Evolutionary conservation across 805 yeast species (phyloP).

Genomic region (Cyberlindnera petersonii): DNA sequence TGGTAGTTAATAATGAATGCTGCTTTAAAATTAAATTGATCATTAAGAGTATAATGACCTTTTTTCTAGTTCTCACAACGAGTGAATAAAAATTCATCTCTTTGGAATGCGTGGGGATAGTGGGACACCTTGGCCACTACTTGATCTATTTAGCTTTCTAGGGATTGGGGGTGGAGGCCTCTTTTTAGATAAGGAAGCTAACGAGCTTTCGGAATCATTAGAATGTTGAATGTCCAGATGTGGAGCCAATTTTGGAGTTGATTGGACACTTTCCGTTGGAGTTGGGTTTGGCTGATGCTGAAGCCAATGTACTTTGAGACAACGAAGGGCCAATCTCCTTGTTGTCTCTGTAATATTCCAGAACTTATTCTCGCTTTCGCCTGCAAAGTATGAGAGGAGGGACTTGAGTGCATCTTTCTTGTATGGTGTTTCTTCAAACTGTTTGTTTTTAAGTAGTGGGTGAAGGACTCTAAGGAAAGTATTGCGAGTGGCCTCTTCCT

Average conservation of each 20-base stretch:
- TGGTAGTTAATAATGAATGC: not conserved
- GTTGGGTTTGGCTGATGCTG: slow-evolving; percentile 2
- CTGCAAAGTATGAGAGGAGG: slow-evolving; percentile 46
- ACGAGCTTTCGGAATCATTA: slow-evolving; percentile 33
- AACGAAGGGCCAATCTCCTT: slow-evolving; percentile 36
- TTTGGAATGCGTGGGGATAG: too few species aligned
- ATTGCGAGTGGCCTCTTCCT: slow-evolving; percentile 55
- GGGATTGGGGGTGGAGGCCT: slow-evolving; percentile 35
- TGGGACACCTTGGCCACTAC: slow-evolving; percentile 1
- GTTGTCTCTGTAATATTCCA: slow-evolving; percentile 38
- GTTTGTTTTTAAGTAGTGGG: slow-evolving; percentile 67
- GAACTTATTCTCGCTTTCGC: slow-evolving; percentile 28
- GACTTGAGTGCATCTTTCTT: slow-evolving; percentile 51
- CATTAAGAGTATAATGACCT: too few species aligned
- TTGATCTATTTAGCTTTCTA: slow-evolving; percentile 23
- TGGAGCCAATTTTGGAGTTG: slow-evolving; percentile 4
- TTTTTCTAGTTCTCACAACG: too few species aligned
- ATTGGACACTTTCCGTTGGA: slow-evolving; percentile 6
- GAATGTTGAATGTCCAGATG: slow-evolving; percentile 5
- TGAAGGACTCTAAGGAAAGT: slow-evolving; percentile 70
- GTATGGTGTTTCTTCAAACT: slow-evolving; percentile 52
- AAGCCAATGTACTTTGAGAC: slow-evolving; percentile 30
- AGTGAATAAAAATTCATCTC: too few species aligned
- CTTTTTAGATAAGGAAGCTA: slow-evolving; percentile 31
- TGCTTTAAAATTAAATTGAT: too few species aligned